Percentiles rank a stretch among this genome's conserved stretches.
phyloP scores from a whole-genome alignment of 106 monocot genomes.

The Chionographis japonica region DNA sequence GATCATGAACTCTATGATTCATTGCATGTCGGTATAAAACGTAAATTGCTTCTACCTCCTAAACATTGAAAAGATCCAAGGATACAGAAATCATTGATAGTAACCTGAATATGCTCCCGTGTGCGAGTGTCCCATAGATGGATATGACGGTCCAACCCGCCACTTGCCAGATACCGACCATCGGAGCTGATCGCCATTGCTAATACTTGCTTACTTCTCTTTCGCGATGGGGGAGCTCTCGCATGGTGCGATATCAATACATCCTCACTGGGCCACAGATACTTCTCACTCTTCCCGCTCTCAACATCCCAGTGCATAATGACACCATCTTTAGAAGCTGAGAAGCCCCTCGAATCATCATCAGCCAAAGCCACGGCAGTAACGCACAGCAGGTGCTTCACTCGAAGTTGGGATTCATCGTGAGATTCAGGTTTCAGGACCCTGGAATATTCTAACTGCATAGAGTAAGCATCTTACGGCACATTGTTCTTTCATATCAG shows the following conservation, averaged over 20 bases:
- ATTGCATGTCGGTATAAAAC: no score
- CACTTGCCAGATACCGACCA: conserved; percentile 79
- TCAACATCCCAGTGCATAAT: conserved; percentile 95
- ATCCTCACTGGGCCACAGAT: conserved; percentile 78
- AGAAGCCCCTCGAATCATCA: conserved; percentile 79
- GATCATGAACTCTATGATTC: no score
- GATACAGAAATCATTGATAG: neutral
- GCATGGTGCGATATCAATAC: conserved; percentile 61
- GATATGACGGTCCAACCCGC: conserved; percentile 83
- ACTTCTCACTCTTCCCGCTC: conserved; percentile 78
- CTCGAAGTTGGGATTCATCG: conserved; percentile 45
- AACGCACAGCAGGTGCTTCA: conserved; percentile 77
- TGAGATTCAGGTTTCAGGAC: conserved; percentile 43
- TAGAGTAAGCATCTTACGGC: neutral
- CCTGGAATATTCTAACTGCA: conserved; percentile 17
- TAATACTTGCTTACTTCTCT: conserved; percentile 76
- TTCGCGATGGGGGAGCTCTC: conserved; percentile 31
- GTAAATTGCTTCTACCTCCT: no score
- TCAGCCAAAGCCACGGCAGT: conserved; percentile 65
- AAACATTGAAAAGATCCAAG: neutral
- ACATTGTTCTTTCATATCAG: neutral
- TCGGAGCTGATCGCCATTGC: conserved; percentile 80
- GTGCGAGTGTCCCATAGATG: conserved; percentile 94
- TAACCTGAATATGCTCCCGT: conserved; percentile 85
- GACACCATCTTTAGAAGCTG: conserved; percentile 84